Percentiles rank a stretch among this genome's conserved stretches.
Evolutionary conservation across 2,329 filamentous ascomycete genomes (phyloP).

Genomic region (Leptographium lundbergii): DNA sequence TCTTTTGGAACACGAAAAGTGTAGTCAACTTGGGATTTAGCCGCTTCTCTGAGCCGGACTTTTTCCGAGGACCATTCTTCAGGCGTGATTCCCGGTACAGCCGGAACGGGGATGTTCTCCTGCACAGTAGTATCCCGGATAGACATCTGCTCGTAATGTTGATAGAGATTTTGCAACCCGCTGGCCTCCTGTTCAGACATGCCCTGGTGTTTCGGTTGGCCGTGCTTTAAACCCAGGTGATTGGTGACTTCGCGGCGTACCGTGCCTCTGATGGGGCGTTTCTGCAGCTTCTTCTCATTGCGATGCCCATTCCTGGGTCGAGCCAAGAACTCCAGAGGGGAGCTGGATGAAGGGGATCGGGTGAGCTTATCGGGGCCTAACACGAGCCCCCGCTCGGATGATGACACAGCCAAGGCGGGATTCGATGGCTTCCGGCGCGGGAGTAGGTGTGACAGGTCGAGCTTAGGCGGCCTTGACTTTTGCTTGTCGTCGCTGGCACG

Average conservation of each 20-base stretch:
- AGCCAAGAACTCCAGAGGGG: slow-evolving; percentile 16
- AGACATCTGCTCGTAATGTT: slow-evolving; percentile 46
- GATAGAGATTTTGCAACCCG: slow-evolving; percentile 38
- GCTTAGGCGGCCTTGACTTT: slow-evolving; percentile 31
- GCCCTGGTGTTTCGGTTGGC: not conserved
- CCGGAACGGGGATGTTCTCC: not conserved
- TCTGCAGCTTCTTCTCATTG: slow-evolving; percentile 17
- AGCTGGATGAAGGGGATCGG: slow-evolving; percentile 29
- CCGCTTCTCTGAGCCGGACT: not conserved
- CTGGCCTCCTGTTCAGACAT: not conserved
- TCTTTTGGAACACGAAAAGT: not conserved
- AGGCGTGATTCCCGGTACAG: not conserved
- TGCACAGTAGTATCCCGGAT: slow-evolving; percentile 28
- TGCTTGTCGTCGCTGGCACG: slow-evolving; percentile 19
- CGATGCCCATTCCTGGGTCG: slow-evolving; percentile 13
- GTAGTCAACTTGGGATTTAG: not conserved
- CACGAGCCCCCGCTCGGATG: slow-evolving; percentile 15
- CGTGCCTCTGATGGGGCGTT: slow-evolving; percentile 24
- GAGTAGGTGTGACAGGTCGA: slow-evolving; percentile 35
- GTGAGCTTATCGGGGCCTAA: slow-evolving; percentile 24
- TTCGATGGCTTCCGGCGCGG: slow-evolving; percentile 18
- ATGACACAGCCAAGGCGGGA: slow-evolving; percentile 13
- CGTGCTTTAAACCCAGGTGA: not conserved
- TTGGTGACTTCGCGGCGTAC: slow-evolving; percentile 11
- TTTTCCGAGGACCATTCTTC: not conserved